Percentiles rank a stretch among this genome's conserved stretches.
These are phyloP conservation scores for Claviceps arundinis DNA, from an alignment of 2,329 filamentous ascomycete genomes.

Conservation along the genomic window DNA sequence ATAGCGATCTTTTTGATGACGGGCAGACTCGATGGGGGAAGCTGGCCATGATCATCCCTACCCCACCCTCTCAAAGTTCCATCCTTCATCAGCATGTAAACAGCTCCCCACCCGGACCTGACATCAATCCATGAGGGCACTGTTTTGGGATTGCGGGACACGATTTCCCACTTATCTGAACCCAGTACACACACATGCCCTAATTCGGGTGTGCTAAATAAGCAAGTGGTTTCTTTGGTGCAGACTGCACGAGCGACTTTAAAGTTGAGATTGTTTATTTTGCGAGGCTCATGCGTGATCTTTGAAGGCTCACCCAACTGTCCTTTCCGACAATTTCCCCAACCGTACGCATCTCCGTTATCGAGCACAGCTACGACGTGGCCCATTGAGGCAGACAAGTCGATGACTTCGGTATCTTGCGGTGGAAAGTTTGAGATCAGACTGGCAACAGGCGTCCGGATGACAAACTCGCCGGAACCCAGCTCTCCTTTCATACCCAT, in stretches of 20 bases:
- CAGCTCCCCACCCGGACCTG: slow-evolving; percentile 67
- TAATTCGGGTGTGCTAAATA: slow-evolving; percentile 42
- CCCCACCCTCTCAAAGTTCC: slow-evolving; percentile 63
- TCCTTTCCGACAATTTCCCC: slow-evolving; percentile 77
- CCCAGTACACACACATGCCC: slow-evolving; percentile 58
- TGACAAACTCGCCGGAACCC: slow-evolving; percentile 43
- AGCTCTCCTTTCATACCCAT: slow-evolving; percentile 59
- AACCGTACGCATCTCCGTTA: slow-evolving; percentile 70
- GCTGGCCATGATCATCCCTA: slow-evolving; percentile 71
- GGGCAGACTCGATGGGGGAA: slow-evolving; percentile 51
- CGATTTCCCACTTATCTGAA: slow-evolving; percentile 58
- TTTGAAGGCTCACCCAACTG: slow-evolving; percentile 55
- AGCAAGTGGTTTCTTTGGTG: slow-evolving; percentile 73
- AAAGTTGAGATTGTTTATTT: slow-evolving; percentile 47
- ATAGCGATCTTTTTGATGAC: slow-evolving; percentile 51
- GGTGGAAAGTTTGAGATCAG: slow-evolving; percentile 53
- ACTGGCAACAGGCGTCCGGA: slow-evolving; percentile 33
- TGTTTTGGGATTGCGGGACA: slow-evolving; percentile 39
- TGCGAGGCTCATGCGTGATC: slow-evolving; percentile 45
- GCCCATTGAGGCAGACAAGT: slow-evolving; percentile 60
- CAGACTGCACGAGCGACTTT: slow-evolving; percentile 55
- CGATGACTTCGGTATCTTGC: slow-evolving; percentile 38
- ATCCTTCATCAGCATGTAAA: slow-evolving; percentile 55
- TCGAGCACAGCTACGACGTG: slow-evolving; percentile 63
- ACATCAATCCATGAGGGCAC: slow-evolving; percentile 52